Evolutionary conservation across 2,329 filamentous ascomycete genomes (phyloP), one percentile per base, ranked within the genome.

Genomic region (Harringtonia lauricola): DNA sequence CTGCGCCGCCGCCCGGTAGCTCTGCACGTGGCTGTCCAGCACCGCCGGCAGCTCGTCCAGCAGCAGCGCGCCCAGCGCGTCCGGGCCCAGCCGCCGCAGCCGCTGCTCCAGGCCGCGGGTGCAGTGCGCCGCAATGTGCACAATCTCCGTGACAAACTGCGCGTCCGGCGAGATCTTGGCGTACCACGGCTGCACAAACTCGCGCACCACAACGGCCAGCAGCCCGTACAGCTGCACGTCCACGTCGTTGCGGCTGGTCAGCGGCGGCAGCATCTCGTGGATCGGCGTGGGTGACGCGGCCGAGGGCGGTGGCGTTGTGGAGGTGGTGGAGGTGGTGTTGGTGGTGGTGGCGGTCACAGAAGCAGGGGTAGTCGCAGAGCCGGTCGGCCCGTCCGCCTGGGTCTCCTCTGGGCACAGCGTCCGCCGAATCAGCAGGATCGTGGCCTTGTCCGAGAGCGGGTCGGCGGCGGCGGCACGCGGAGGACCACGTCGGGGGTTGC

Each of bases 141-240:
- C 72, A 46, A 95, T 75, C 65, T 95, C 89, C 52, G 83, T 81
- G 47, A 92, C 81, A 58, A 98, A 94, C 13, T 78, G 73, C 58
- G 89, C 84, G 63, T 98, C 90, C 4, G 87, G 79, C 2, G 90
- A 95, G 60, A 98, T 92, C 61, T 83, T 90, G 51, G 71, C 73
- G 67, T 98, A 98, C 92, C 92, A 98, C 28, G 79, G 80, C 60
- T 92, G 82, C 31, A 98, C 84, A 59, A 88, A 95, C 51, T 95
- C 88, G 56, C 85, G 81, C 54, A 95, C 71, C 49, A 96, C 79
- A 47, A 96, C 83, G 42, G 92, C 85, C 48, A 98, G 80, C 47
- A 96, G 76, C 24, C 86, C 90, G 59, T 96, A 98, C 5, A 98
- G 74, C 64, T 98, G 85, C 45, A 94, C 67, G 61, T 98, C 92